Evolutionary conservation across 176 grass and related monocot species (phyloP), one percentile per base, ranked within the genome.

Genomic region (Pharus latifolius): DNA sequence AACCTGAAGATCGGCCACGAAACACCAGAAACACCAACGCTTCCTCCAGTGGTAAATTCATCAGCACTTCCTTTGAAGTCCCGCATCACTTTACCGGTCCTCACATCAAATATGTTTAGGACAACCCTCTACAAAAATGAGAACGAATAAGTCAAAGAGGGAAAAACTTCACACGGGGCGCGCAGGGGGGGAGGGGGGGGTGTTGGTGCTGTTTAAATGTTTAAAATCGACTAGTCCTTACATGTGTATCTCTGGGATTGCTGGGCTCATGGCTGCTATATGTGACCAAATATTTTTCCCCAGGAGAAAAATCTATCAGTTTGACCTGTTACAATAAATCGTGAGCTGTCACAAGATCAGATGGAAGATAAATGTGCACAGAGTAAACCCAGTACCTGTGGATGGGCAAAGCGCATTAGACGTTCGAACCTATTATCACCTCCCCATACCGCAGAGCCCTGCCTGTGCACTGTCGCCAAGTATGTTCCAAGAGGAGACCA

Each of bases 1-100:
- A n/a, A 96, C 92, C 87, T 96, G 54, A 96, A 92, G 16, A 96
- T 80, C 31, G 92, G 88, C 92, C 92, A 96, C 44, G 85, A 84
- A 76, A 96, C 79, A 75, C 88, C 85, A 82, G 92, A 89, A 65
- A 85, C 78, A 35, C 88, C 83, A 10, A 79, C 82, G 73, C n/a
- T n/a, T n/a, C n/a, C n/a, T n/a, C 92, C 80, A 27, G 83, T 69
- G 12, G 73, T 60, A 63, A 87, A 96, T 67, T 96, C 92, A 80
- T 96, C 92, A 9, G 64, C 88, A 25, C 72, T 96, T 70, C 92
- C 92, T 57, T 96, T 96, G 12, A 96, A 96, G 29, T 96, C 92
- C 7, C 88, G 73, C 92, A 92, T 92, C 48, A 92, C 66, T 78
- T 96, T 96, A 31, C 92, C 92, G 60, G 80, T 96, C 70, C 83